These are phyloP conservation scores for Calonectria fujianensis DNA, from an alignment of 2,329 filamentous ascomycete species.

Conservation along the genomic window DNA sequence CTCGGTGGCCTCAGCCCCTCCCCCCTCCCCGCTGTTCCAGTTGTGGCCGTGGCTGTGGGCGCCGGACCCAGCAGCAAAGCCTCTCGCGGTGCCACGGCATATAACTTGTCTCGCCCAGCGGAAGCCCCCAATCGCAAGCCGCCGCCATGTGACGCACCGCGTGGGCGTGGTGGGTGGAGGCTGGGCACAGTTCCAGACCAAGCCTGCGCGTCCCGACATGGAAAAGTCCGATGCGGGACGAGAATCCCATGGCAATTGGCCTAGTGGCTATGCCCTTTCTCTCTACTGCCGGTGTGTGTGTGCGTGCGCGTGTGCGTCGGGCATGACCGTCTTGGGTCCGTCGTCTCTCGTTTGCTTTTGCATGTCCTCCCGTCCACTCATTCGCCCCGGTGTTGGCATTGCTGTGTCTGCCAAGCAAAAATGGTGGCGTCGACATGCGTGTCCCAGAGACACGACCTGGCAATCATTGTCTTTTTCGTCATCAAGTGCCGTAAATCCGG, in stretches of 20 bases:
- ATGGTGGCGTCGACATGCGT: conserved; percentile 12
- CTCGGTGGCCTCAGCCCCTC: conserved; percentile 7
- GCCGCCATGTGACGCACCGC: not conserved
- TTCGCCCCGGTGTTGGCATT: not conserved
- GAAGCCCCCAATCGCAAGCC: not conserved
- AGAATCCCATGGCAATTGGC: conserved; percentile 15
- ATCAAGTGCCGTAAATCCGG: not conserved
- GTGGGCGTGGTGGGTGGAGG: not conserved
- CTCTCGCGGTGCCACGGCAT: not conserved
- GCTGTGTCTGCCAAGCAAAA: not conserved
- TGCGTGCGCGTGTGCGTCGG: not conserved
- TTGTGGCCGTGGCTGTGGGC: conserved; percentile 21
- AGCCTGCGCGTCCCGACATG: conserved; percentile 11
- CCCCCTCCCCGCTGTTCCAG: conserved; percentile 4
- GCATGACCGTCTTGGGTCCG: not conserved
- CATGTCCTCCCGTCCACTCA: not conserved
- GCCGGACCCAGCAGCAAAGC: not conserved
- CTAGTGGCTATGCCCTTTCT: not conserved
- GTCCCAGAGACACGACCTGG: not conserved
- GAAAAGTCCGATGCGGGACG: not conserved
- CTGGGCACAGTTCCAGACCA: conserved; percentile 5
- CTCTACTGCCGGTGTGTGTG: not conserved
- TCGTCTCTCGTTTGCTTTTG: not conserved
- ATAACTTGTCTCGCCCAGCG: conserved; percentile 3
- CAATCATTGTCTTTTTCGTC: not conserved